Evolutionary conservation across 179 eudicot genomes (phyloP).

Genomic region (Silene noctiflora): DNA sequence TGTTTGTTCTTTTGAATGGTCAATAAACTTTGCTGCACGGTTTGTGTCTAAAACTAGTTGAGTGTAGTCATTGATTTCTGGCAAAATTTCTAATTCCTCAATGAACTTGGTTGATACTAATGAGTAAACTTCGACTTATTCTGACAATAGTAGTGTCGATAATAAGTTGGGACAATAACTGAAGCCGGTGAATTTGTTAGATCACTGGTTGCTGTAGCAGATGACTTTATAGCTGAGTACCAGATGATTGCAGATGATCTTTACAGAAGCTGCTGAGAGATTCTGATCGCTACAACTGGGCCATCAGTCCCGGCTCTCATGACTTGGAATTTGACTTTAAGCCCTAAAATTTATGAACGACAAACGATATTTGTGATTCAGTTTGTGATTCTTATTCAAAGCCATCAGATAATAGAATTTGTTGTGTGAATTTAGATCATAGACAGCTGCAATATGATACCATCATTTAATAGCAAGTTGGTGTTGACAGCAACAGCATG

Average conservation of each 20-base stretch:
- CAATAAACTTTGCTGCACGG: too few species aligned
- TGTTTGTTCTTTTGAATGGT: not conserved
- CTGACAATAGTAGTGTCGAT: not conserved
- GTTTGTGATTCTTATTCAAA: not conserved
- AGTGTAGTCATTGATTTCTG: not conserved
- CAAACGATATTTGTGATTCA: not conserved
- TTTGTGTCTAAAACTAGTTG: not conserved
- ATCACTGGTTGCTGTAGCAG: not conserved
- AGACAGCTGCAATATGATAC: slow-evolving; percentile 29
- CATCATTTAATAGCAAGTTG: slow-evolving; percentile 77
- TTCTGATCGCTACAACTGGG: slow-evolving; percentile 65
- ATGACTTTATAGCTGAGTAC: not conserved
- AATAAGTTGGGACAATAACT: slow-evolving; percentile 1
- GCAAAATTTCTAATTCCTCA: not conserved
- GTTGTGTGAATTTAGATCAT: not conserved
- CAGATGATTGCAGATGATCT: not conserved
- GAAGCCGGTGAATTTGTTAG: not conserved
- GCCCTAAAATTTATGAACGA: slow-evolving; percentile 40
- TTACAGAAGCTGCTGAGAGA: slow-evolving; percentile 25
- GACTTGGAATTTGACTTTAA: slow-evolving; percentile 68
- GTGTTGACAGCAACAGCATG: slow-evolving; percentile 90
- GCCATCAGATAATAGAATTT: too few species aligned
- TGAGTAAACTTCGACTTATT: not conserved
- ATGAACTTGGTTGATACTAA: not conserved
- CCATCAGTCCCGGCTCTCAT: slow-evolving; percentile 75